Evolutionary conservation across 257 asterid species (phyloP).

Genomic region (Solanum paucissectum): DNA sequence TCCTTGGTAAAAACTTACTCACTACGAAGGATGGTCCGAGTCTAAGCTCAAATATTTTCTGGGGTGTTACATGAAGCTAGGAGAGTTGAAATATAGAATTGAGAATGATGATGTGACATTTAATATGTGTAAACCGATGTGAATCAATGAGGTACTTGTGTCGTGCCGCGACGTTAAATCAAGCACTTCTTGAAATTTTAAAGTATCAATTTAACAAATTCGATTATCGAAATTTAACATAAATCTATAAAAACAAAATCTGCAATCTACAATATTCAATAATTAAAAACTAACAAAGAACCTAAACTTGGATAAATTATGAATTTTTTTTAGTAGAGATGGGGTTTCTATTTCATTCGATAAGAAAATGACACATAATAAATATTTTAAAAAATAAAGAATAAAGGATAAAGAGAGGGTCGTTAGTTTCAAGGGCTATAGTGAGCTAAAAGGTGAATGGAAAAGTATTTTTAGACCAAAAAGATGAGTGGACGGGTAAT

Average conservation of each 20-base stretch:
- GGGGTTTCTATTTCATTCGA: neutral
- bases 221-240: too few relatives aligned
- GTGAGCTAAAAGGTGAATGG: neutral
- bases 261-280: neutral
- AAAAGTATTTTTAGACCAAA: neutral
- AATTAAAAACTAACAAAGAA: neutral
- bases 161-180: neutral
- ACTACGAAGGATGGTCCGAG: too few relatives aligned
- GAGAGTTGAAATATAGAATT: neutral
- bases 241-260: neutral
- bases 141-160: neutral
- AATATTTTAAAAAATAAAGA: too few relatives aligned
- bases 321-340: neutral
- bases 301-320: neutral
- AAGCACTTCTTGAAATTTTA: neutral
- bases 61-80: too few relatives aligned
- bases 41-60: too few relatives aligned
- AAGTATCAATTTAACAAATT: neutral
- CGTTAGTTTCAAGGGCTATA: neutral
- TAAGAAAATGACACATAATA: neutral
- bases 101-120: neutral
- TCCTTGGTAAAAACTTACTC: too few relatives aligned
- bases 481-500: neutral
- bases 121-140: neutral
- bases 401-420: neutral